Base-by-base conservation (phyloP, 495 filamentous ascomycete species). In the Aspergillus coremiiformis region DNA sequence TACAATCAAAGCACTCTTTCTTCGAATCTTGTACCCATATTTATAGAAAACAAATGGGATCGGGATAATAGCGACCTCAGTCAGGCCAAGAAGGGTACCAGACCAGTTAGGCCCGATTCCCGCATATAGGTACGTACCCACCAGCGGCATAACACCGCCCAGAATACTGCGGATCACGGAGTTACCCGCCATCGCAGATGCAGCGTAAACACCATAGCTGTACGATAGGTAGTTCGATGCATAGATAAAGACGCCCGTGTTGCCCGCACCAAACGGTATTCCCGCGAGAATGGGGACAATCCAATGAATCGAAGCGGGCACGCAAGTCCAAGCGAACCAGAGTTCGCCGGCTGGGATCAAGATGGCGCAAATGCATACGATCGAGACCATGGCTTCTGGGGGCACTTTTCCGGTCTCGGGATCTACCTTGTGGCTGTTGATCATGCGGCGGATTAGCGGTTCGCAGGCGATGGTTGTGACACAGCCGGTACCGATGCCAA, bases 271-370 rank as follows among this genome's bases (percentile, higher is more conserved):
- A 59, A 93, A 94, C 1, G 83, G 80, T 4, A 93, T 72, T 4
- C 88, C 88, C 3, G 85, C 83, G 1, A 86, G 64, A 56, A 94
- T 87, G 14, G 88, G 85, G 27, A 80, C 72, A 21, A 84, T 78
- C 82, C 86, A 89, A 60, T 86, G 89, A 27, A 91, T 85, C 0
- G 73, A 72, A 0, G 86, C 55, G 10, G 37, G 85, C 0, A 79
- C 74, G 45, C 81, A 86, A 0, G 89, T 95, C 88, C 87, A 91
- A 9, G 82, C 78, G 62, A 95, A 94, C 68, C 79, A 80, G 5
- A 94, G 71, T 62, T 90, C 81, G 30, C 87, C 87, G 23, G 84
- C 66, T 0, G 88, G 83, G 0, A 83, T 78, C 0, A 86, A 66
- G 12, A 90, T 59, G 1, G 84, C 73, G 3, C 82, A 84, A 29